Conservation (phyloP, 768 basidiomycete genomes). For the Amanita polypyramis region DNA sequence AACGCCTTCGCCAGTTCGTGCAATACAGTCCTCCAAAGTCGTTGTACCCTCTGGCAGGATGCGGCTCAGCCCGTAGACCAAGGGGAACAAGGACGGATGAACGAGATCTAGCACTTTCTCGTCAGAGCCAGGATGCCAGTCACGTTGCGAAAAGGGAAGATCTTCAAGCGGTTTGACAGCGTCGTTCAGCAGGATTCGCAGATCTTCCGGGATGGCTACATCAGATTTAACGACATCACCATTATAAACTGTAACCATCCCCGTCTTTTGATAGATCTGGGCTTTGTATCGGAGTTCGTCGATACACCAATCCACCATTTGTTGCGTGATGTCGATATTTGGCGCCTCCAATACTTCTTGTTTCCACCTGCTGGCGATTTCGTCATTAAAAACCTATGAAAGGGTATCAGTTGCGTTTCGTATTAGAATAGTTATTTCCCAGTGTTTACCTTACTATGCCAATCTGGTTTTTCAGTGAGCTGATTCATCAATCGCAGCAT, state of each 20-base stretch:
- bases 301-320: conserved; percentile 15
- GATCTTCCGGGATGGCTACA: conserved; percentile 12
- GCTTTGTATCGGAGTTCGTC: conserved; percentile 16
- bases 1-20: neutral
- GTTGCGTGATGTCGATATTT: conserved; percentile 9
- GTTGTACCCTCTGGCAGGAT: neutral
- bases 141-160: neutral
- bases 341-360: neutral
- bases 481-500: conserved; percentile 18
- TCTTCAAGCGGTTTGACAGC: conserved; percentile 11
- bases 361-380: conserved; percentile 1
- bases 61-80: neutral
- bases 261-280: conserved; percentile 9
- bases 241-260: conserved; percentile 1
- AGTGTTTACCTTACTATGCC: conserved; percentile 15
- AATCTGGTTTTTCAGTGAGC: conserved; percentile 17
- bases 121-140: conserved; percentile 4
- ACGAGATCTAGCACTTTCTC: conserved; percentile 5
- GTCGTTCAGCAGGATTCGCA: conserved; percentile 13
- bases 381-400: neutral
- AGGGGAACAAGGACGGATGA: conserved; percentile 3
- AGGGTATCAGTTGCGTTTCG: neutral
- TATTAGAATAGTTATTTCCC: conserved; percentile 4
- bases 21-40: conserved; percentile 1
- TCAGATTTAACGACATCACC: conserved; percentile 20